These are phyloP conservation scores for Monosporozyma servazzii DNA, from an alignment of 805 yeast species.

Conservation along the genomic window DNA sequence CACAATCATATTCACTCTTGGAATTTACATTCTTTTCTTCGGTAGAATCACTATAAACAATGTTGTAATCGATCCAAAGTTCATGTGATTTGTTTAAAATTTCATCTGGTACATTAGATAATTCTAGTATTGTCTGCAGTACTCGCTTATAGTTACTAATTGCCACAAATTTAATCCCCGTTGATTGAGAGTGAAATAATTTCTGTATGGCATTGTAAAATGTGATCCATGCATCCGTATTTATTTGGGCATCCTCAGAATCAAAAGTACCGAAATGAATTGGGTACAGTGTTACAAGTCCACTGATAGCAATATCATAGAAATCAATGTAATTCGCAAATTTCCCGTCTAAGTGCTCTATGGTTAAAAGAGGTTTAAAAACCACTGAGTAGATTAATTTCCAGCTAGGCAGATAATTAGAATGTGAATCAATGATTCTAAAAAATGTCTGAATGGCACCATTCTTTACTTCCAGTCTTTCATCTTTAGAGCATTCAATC, in stretches of 20 bases:
- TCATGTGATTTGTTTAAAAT: constrained; percentile 34
- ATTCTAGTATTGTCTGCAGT: constrained; percentile 36
- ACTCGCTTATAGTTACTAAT: constrained; percentile 47
- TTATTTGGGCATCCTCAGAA: constrained; percentile 2
- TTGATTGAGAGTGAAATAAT: constrained; percentile 36
- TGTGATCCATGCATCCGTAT: constrained; percentile 43
- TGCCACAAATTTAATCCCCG: constrained; percentile 38
- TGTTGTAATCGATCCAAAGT: constrained; percentile 41
- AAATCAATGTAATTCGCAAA: constrained; percentile 51
- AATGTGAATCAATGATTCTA: constrained; percentile 69
- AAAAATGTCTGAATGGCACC: constrained; percentile 87
- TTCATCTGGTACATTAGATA: constrained; percentile 24
- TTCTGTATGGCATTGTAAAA: constrained; percentile 42
- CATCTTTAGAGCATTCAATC: constrained; percentile 53
- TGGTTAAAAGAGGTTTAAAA: constrained; percentile 41
- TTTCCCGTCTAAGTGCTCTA: constrained; percentile 21
- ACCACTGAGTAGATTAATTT: constrained; percentile 54
- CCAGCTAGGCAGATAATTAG: constrained; percentile 55
- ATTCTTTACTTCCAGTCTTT: constrained; percentile 72
- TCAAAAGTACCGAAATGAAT: constrained; percentile 38
- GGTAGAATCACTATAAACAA: constrained; percentile 36
- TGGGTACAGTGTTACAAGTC: constrained; percentile 53
- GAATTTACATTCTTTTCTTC: constrained; percentile 17
- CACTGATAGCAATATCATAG: constrained; percentile 49
- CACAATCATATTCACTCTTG: constrained; percentile 47